A percentile compares a stretch with the other conserved stretches of the same genome.
These are phyloP conservation scores for Vigna nakashimae DNA, from an alignment of 306 rosid species.

Conservation along the genomic window DNA sequence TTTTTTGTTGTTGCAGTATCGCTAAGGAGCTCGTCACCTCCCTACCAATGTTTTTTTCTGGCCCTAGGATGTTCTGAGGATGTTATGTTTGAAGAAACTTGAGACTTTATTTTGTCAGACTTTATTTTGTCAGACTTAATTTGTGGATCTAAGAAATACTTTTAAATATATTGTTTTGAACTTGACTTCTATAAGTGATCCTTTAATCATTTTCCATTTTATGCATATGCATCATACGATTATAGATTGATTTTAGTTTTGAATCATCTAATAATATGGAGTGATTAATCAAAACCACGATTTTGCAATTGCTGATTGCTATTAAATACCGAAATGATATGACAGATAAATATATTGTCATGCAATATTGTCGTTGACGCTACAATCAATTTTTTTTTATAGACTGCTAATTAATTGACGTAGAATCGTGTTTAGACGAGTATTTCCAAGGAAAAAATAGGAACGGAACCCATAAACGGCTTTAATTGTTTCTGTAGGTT, in stretches of 20 bases:
- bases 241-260: too few relatives aligned
- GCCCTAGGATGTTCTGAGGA: constrained; percentile 33
- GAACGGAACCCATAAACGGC: too few relatives aligned
- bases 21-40: constrained; percentile 43
- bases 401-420: too few relatives aligned
- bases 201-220: background rate
- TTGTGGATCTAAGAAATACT: constrained; percentile 36
- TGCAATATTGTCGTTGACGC: too few relatives aligned
- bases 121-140: constrained; percentile 37
- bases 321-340: too few relatives aligned
- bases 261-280: too few relatives aligned
- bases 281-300: background rate
- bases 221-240: background rate
- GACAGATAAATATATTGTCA: too few relatives aligned
- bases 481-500: too few relatives aligned
- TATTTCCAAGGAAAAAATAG: too few relatives aligned
- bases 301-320: too few relatives aligned
- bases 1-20: constrained; percentile 65
- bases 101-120: constrained; percentile 42
- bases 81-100: constrained; percentile 40
- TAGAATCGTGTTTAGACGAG: too few relatives aligned
- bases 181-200: background rate
- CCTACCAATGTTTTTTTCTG: background rate
- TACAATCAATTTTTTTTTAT: too few relatives aligned
- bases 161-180: constrained; percentile 19